Evolutionary conservation across 371 early-diverging fungal genomes (phyloP), one percentile per base, ranked within the genome.

Genomic region (Haplosporangium sp.): DNA sequence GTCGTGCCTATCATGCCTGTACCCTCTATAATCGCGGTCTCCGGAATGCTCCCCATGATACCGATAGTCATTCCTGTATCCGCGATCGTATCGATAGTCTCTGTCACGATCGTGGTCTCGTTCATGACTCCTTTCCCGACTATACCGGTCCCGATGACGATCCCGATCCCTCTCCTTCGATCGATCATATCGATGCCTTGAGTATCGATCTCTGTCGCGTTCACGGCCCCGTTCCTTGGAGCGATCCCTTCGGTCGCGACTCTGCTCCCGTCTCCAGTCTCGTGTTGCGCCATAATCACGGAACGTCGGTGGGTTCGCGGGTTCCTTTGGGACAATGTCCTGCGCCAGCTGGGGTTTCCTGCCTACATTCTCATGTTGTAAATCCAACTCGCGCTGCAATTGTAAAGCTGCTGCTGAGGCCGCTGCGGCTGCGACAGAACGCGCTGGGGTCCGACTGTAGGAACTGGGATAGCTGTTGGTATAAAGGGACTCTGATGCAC

Each of bases 331-430:
- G 10, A 67, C 62, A 40, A 72, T 72, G 36, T 77, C 79, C 36
- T 77, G 77, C 8, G 72, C 77, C 18, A 77, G 62, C 18, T 77
- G 77, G 5, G 79, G 79, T 62, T 72, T 71, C 51, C 79, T 64
- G 12, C 77, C 72, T 1, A 71, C 50, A 23, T 67, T 56, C 59
- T 77, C 77, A 41, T 77, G 77, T 23, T 77, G 77, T 16, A 60
- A 51, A 40, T 72, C 79, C 46, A 77, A 47, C 16, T 77, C 79
- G 20, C 73, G 42, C 48, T 68, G 73, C 9, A 72, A 41, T 40
- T 77, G 72, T 13, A 77, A 55, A 4, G 73, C 79, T 1, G 64
- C 79, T 13, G 72, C 68, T 7, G 79, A 77, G 1, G 79, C 79
- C 5, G 73, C 79, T 0, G 79, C 79, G 0, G 79, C 64, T 14